Evolutionary conservation across 768 basidiomycete genomes (phyloP).

Genomic region (Agrocybe praecox): DNA sequence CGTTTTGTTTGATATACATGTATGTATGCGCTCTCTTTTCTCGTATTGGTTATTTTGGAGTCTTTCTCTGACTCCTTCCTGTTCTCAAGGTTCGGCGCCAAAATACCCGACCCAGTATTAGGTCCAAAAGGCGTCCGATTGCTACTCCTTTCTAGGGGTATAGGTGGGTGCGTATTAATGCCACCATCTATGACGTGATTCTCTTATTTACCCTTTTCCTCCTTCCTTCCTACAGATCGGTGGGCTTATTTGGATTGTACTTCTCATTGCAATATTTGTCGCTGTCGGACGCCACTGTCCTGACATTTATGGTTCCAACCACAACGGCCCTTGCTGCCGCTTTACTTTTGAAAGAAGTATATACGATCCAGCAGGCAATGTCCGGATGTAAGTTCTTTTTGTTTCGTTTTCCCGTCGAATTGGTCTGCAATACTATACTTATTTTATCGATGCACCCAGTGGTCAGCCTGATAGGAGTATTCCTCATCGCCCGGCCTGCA

Average conservation of each 20-base stretch:
- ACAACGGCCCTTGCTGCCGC: slow-evolving; percentile 62
- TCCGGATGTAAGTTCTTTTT: slow-evolving; percentile 39
- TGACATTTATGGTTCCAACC: slow-evolving; percentile 75
- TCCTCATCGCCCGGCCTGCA: slow-evolving; percentile 79
- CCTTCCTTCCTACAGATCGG: slow-evolving; percentile 49
- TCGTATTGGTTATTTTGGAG: slow-evolving; percentile 32
- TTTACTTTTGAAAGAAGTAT: slow-evolving; percentile 56
- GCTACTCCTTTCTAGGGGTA: slow-evolving; percentile 58
- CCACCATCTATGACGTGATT: neutral
- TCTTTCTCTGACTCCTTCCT: neutral
- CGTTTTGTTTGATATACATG: slow-evolving; percentile 59
- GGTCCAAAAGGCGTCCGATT: slow-evolving; percentile 72
- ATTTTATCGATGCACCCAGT: too few species aligned
- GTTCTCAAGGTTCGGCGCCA: neutral
- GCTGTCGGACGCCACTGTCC: slow-evolving; percentile 73
- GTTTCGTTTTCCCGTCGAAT: too few species aligned
- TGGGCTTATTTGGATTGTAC: slow-evolving; percentile 67
- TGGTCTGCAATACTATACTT: too few species aligned
- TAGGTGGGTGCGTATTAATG: slow-evolving; percentile 52
- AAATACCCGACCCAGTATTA: slow-evolving; percentile 51
- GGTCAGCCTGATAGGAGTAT: slow-evolving; percentile 70
- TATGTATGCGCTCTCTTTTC: slow-evolving; percentile 26
- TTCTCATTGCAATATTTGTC: slow-evolving; percentile 74
- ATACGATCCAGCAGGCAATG: slow-evolving; percentile 53
- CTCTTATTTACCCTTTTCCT: neutral